Conservation (phyloP, 352 stramenopile species). For the Aphanomyces stellatus region DNA sequence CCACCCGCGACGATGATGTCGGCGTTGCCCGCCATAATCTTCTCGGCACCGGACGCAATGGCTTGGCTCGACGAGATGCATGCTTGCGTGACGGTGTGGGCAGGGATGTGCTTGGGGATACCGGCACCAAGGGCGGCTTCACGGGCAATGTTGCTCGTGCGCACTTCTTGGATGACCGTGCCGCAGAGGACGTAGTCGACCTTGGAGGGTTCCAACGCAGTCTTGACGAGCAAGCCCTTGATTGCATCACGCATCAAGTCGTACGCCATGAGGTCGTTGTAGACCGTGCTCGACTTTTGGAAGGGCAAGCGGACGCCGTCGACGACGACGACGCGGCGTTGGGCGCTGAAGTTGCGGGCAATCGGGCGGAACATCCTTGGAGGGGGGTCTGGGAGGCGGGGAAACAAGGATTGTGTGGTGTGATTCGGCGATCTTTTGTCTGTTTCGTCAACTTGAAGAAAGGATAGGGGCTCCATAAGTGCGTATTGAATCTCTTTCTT, state of each 20-base stretch:
- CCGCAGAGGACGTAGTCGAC: slow-evolving; percentile 96
- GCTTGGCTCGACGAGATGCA: slow-evolving; percentile 96
- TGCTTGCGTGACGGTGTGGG: slow-evolving; percentile 94
- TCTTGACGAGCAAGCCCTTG: slow-evolving; percentile 94
- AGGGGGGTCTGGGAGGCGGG: not conserved
- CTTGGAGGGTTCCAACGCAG: slow-evolving; percentile 88
- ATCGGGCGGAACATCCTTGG: not conserved
- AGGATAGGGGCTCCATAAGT: not conserved
- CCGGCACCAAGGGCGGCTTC: slow-evolving; percentile 94
- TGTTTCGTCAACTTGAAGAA: slow-evolving; percentile 9
- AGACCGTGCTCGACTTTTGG: slow-evolving; percentile 90
- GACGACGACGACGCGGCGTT: slow-evolving; percentile 89
- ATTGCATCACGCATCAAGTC: slow-evolving; percentile 95
- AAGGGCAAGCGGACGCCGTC: slow-evolving; percentile 94
- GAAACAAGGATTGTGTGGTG: slow-evolving; percentile 8
- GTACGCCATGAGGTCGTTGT: slow-evolving; percentile 96
- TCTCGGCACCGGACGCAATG: slow-evolving; percentile 90
- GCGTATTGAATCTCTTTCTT: not conserved
- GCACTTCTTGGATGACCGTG: slow-evolving; percentile 96
- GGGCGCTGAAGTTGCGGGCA: slow-evolving; percentile 6
- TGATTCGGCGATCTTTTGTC: slow-evolving; percentile 4
- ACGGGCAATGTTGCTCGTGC: slow-evolving; percentile 97
- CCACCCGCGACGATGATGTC: slow-evolving; percentile 95
- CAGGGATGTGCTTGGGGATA: slow-evolving; percentile 89
- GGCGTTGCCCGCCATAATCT: slow-evolving; percentile 93